A percentile compares a stretch with the other conserved stretches of the same genome.
These are phyloP conservation scores for Batkoa obscura DNA, from an alignment of 371 early-diverging fungal species.

Conservation along the genomic window DNA sequence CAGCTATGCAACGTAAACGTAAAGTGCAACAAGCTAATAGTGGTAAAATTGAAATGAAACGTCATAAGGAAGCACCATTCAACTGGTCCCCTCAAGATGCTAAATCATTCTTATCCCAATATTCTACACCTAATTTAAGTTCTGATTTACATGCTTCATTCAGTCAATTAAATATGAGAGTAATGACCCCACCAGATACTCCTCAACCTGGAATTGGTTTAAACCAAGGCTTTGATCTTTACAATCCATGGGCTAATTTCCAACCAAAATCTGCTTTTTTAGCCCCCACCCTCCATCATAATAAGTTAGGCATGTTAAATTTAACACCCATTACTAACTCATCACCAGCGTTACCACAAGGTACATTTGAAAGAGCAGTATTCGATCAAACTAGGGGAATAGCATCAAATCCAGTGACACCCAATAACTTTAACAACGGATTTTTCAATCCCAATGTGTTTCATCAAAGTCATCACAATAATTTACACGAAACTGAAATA, in stretches of 20 bases:
- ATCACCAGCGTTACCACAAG: background rate
- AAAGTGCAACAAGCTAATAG: background rate
- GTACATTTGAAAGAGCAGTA: background rate
- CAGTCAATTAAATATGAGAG: background rate
- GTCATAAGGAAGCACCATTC: background rate
- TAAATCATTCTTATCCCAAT: no score
- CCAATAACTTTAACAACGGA: no score
- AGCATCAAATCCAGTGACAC: no score
- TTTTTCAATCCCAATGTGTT: no score
- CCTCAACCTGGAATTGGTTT: no score
- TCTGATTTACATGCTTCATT: background rate
- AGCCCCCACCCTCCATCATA: no score
- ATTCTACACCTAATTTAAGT: no score
- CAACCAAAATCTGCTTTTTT: no score
- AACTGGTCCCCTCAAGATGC: background rate
- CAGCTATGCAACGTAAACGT: slow-evolving; percentile 19
- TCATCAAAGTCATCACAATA: no score
- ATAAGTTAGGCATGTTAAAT: background rate
- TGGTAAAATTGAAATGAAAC: background rate
- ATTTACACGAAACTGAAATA: no score
- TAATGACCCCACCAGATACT: background rate
- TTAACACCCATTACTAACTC: background rate
- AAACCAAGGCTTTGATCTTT: background rate
- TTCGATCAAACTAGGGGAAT: background rate
- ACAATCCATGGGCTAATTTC: background rate